phyloP scores from a whole-genome alignment of 345 rosid species.

The Salix dunnii region DNA sequence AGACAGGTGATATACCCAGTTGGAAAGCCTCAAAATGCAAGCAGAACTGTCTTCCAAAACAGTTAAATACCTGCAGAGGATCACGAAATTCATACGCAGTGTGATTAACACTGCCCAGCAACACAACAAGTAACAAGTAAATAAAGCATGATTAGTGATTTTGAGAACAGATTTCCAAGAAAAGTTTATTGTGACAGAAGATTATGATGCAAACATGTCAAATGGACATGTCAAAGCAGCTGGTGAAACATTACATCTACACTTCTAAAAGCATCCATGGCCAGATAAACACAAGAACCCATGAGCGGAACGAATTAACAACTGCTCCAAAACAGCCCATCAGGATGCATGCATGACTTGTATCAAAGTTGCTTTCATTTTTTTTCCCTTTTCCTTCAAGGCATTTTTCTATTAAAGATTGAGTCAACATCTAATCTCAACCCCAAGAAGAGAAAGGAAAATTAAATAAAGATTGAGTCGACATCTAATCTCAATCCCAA shows the following conservation, averaged over 20 bases:
- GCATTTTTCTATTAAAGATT: not conserved
- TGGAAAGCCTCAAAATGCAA: constrained; percentile 94
- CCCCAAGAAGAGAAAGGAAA: not conserved
- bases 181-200: not conserved
- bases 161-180: not conserved
- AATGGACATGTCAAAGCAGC: not conserved
- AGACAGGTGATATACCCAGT: constrained; percentile 74
- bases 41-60: constrained; percentile 90
- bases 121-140: not conserved
- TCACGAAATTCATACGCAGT: not conserved
- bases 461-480: too few relatives aligned
- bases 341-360: not conserved
- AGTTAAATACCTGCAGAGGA: constrained; percentile 65
- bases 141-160: not conserved
- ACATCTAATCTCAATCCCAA: too few relatives aligned
- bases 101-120: not conserved
- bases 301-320: not conserved
- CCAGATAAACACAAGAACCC: not conserved
- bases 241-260: not conserved
- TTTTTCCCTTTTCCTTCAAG: not conserved
- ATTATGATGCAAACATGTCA: not conserved
- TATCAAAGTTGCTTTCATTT: not conserved
- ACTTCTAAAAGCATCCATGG: not conserved
- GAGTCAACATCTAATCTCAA: not conserved
- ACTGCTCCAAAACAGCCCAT: not conserved